Evolutionary conservation across 495 filamentous ascomycete genomes (phyloP).

Genomic region (Jackrogersella minutella): DNA sequence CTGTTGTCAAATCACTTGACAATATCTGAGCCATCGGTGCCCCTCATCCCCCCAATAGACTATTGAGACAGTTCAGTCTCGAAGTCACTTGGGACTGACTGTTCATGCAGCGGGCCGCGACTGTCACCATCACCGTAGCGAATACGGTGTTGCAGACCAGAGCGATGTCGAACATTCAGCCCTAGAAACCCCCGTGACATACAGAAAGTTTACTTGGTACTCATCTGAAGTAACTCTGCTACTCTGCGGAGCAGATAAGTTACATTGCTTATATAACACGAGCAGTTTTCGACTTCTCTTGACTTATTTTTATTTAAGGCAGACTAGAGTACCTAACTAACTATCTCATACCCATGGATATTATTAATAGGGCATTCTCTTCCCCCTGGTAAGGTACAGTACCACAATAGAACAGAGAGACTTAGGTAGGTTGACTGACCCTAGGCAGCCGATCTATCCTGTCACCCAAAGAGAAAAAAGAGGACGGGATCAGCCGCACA

Average conservation of each 20-base stretch:
- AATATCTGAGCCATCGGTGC: slow-evolving; percentile 23
- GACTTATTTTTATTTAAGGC: slow-evolving; percentile 14
- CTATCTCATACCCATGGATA: slow-evolving; percentile 5
- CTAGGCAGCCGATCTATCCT: slow-evolving; percentile 40
- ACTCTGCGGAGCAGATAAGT: not conserved
- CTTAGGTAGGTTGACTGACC: slow-evolving; percentile 30
- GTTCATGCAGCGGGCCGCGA: slow-evolving; percentile 31
- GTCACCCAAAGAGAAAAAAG: slow-evolving; percentile 22
- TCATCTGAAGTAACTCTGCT: slow-evolving; percentile 7
- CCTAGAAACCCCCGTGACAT: slow-evolving; percentile 35
- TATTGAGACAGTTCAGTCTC: slow-evolving; percentile 26
- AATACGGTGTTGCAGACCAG: slow-evolving; percentile 25
- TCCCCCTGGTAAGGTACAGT: slow-evolving; percentile 35
- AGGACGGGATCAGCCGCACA: slow-evolving; percentile 48
- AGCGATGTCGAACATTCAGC: slow-evolving; percentile 32
- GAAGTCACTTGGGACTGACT: slow-evolving; percentile 28
- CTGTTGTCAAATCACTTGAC: slow-evolving; percentile 38
- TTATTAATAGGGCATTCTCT: slow-evolving; percentile 19
- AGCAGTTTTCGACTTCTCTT: slow-evolving; percentile 4
- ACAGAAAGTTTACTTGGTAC: slow-evolving; percentile 22
- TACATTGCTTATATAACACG: slow-evolving; percentile 14
- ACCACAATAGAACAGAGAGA: not conserved
- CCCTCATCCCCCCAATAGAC: slow-evolving; percentile 14
- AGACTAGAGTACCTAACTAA: not conserved
- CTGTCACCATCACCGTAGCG: slow-evolving; percentile 15